A percentile compares a stretch with the other conserved stretches of the same genome.
Conservation (phyloP, 1,139 yeast genomes). For the Hyphopichia pseudoburtonii region DNA sequence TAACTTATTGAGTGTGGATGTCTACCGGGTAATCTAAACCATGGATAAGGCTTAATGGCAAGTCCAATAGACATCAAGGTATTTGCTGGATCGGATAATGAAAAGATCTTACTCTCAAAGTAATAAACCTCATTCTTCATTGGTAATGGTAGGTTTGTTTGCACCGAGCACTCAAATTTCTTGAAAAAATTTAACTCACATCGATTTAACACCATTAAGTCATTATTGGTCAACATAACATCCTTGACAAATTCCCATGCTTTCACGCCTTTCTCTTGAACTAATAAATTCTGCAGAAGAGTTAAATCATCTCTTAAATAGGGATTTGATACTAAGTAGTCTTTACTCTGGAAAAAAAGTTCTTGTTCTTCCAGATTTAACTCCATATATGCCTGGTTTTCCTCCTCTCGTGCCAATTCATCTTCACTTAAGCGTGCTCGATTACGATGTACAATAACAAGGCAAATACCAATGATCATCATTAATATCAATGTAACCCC, state of each 20-base stretch:
- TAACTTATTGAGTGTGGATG: slow-evolving; percentile 50
- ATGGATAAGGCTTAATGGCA: slow-evolving; percentile 54
- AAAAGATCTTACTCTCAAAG: slow-evolving; percentile 72
- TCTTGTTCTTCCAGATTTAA: slow-evolving; percentile 76
- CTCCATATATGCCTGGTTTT: slow-evolving; percentile 58
- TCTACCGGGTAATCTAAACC: slow-evolving; percentile 60
- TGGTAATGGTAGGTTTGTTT: slow-evolving; percentile 87
- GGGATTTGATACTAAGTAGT: slow-evolving; percentile 56
- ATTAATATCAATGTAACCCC: not conserved
- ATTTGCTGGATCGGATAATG: slow-evolving; percentile 55
- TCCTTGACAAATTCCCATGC: slow-evolving; percentile 94
- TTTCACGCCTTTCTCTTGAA: slow-evolving; percentile 87
- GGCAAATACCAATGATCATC: not conserved
- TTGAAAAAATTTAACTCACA: slow-evolving; percentile 75
- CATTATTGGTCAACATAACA: slow-evolving; percentile 56
- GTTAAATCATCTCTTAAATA: slow-evolving; percentile 45
- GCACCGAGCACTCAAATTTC: slow-evolving; percentile 73
- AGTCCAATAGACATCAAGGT: slow-evolving; percentile 48
- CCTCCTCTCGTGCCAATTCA: slow-evolving; percentile 62
- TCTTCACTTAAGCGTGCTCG: slow-evolving; percentile 34
- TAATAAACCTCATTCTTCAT: slow-evolving; percentile 84
- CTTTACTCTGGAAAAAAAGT: slow-evolving; percentile 70
- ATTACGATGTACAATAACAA: not conserved
- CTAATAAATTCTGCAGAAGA: slow-evolving; percentile 53
- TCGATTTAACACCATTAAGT: slow-evolving; percentile 63